Evolutionary conservation across 495 filamentous ascomycete genomes (phyloP), one percentile per base, ranked within the genome.

Genomic region (Trypethelium eluteriae): DNA sequence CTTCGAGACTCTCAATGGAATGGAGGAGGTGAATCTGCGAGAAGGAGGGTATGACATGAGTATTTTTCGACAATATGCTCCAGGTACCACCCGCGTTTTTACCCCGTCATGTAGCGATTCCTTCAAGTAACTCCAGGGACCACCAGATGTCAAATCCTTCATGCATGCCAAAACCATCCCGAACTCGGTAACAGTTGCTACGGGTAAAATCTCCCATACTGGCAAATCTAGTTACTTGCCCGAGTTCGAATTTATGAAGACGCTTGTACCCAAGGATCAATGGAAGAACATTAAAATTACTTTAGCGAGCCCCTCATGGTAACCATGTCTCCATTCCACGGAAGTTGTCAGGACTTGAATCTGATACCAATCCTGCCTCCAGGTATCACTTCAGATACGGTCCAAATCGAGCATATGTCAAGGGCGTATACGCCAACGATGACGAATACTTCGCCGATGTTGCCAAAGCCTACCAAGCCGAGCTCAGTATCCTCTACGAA

Each of bases 271-370:
- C 1, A 74, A 79, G 69, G 78, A 78, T 49, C 71, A 74, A 63
- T 79, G 79, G 74, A 77, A 75, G 61, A 83, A 84, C 35, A 83
- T 85, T 70, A 88, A 88, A 72, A 76, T 88, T 70, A 87, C 85
- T 71, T 82, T 88, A 68, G 84, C 84, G 64, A 82, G 81, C 47
- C 86, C 85, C 14, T 82, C 83, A n/a, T 88, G 85, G 85, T 59
- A 59, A 59, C 7, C 3, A 34, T 34, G 32, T 7, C 5, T 59
- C 10, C 5, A n/a, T 59, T 32, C 53, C n/a, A 0, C 53, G 36
- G 32, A 59, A 36, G 53, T 34, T 7, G 34, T 10, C 53, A 36
- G 32, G 18, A 3, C 32, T 3, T 59, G 49, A 44, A 35, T 34
- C 25, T 36, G 53, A 34, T 59, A 18, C 11, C 5, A 4, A 35